Conservation (phyloP, 2,329 filamentous ascomycete genomes). For the Daldinia eschscholtzii region DNA sequence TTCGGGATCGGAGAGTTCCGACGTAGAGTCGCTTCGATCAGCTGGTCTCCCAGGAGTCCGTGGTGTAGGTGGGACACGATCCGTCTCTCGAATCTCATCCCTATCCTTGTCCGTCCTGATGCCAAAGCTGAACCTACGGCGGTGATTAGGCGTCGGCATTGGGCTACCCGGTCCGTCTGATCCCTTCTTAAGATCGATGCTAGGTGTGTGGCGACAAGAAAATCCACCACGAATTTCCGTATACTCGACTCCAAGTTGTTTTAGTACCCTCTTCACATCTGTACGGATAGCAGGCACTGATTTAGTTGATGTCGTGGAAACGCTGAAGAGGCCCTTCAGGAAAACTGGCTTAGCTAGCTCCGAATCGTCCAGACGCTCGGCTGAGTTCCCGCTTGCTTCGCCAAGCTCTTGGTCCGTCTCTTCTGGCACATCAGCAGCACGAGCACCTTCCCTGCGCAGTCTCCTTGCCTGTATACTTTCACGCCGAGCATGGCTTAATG, state of each 20-base stretch:
- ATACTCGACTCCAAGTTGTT: conserved; percentile 89
- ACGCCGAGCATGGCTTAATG: conserved; percentile 86
- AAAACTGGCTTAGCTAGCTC: conserved; percentile 94
- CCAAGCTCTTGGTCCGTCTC: conserved; percentile 87
- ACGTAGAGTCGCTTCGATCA: conserved; percentile 84
- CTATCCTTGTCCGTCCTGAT: conserved; percentile 75
- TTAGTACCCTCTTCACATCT: conserved; percentile 91
- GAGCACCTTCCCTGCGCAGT: conserved; percentile 76
- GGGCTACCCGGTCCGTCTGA: conserved; percentile 73
- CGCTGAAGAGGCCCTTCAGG: conserved; percentile 96
- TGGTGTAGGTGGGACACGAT: conserved; percentile 63
- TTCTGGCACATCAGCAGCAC: conserved; percentile 85
- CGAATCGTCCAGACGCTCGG: conserved; percentile 72
- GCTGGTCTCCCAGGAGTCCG: conserved; percentile 62
- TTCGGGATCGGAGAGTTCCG: conserved; percentile 82
- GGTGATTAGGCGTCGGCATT: conserved; percentile 69
- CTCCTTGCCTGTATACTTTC: conserved; percentile 94
- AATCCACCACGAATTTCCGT: conserved; percentile 95
- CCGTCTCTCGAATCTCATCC: conserved; percentile 77
- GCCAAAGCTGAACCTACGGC: conserved; percentile 86
- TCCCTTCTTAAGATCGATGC: conserved; percentile 85
- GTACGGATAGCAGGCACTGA: conserved; percentile 85
- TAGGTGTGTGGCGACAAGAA: conserved; percentile 86
- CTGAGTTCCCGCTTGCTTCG: conserved; percentile 70
- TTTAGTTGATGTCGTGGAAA: conserved; percentile 94